phyloP scores from a whole-genome alignment of 2,329 filamentous ascomycete species.

The Sordariomycetes sp. region DNA sequence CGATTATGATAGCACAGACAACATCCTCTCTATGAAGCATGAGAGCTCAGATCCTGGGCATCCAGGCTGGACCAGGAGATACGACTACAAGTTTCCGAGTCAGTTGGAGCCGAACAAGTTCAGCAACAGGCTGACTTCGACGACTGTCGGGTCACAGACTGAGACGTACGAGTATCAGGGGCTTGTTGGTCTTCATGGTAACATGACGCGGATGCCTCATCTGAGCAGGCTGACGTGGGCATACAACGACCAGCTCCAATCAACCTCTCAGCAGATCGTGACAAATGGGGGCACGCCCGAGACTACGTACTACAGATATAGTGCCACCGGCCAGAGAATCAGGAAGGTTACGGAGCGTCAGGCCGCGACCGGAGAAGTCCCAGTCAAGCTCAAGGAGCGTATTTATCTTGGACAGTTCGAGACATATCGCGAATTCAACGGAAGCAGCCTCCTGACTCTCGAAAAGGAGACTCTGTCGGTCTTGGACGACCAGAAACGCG shows the following conservation, averaged over 20 bases:
- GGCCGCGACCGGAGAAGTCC: neutral
- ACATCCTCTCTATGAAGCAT: conserved; percentile 1
- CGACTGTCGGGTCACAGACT: neutral
- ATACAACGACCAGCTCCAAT: neutral
- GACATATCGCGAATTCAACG: neutral
- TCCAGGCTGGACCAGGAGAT: neutral
- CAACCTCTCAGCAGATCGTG: neutral
- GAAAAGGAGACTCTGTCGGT: neutral
- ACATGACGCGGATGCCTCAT: conserved; percentile 5
- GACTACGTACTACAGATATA: conserved; percentile 8
- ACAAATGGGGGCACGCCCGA: conserved; percentile 1
- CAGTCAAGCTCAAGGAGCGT: conserved; percentile 4
- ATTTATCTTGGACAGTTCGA: conserved; percentile 2
- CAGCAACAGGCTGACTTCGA: conserved; percentile 1
- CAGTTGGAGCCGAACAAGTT: neutral
- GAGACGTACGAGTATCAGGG: conserved; percentile 2
- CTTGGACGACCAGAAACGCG: too few species aligned
- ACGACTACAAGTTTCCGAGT: conserved; percentile 1
- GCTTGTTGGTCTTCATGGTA: neutral
- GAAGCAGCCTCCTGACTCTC: too few species aligned
- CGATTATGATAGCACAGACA: conserved; percentile 1
- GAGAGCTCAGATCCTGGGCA: too few species aligned
- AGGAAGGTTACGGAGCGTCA: conserved; percentile 7
- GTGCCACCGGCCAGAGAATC: conserved; percentile 1
- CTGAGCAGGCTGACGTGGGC: conserved; percentile 4